These are phyloP conservation scores for Lipomyces orientalis DNA, from an alignment of 805 yeast genomes.

Conservation along the genomic window DNA sequence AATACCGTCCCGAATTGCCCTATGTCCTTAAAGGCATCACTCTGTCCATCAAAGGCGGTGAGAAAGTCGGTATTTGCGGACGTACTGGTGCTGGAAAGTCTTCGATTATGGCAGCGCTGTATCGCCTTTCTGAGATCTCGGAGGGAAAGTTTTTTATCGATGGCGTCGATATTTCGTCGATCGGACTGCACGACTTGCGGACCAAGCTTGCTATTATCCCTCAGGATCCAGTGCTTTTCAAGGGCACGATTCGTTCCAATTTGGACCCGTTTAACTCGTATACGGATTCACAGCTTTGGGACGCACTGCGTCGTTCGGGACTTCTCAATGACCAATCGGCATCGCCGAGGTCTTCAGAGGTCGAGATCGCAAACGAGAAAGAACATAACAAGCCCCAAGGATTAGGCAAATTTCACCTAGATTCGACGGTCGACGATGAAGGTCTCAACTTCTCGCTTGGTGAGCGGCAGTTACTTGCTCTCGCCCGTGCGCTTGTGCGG, in stretches of 20 bases:
- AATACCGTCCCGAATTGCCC: conserved; percentile 70
- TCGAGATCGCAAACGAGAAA: conserved; percentile 42
- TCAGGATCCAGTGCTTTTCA: conserved; percentile 85
- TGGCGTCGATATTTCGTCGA: conserved; percentile 64
- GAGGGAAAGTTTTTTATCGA: conserved; percentile 66
- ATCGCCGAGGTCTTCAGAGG: conserved; percentile 43
- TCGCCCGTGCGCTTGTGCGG: conserved; percentile 74
- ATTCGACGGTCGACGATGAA: conserved; percentile 65
- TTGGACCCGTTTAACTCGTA: conserved; percentile 56
- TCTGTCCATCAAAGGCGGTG: conserved; percentile 58
- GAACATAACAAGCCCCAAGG: conserved; percentile 5
- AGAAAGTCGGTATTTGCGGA: conserved; percentile 85
- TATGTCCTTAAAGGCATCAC: conserved; percentile 63
- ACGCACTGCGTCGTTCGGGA: conserved; percentile 64
- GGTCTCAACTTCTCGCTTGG: conserved; percentile 75
- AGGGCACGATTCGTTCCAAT: conserved; percentile 65
- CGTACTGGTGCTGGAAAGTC: conserved; percentile 91
- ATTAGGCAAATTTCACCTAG: conserved; percentile 62
- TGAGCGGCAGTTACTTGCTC: conserved; percentile 70
- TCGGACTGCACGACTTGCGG: conserved; percentile 74
- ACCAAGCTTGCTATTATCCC: conserved; percentile 82
- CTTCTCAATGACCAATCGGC: conserved; percentile 44
- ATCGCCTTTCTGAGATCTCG: conserved; percentile 66
- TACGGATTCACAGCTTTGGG: conserved; percentile 68
- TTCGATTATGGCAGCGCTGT: conserved; percentile 73